phyloP scores from a whole-genome alignment of 306 rosid genomes.

The Psophocarpus tetragonolobus region DNA sequence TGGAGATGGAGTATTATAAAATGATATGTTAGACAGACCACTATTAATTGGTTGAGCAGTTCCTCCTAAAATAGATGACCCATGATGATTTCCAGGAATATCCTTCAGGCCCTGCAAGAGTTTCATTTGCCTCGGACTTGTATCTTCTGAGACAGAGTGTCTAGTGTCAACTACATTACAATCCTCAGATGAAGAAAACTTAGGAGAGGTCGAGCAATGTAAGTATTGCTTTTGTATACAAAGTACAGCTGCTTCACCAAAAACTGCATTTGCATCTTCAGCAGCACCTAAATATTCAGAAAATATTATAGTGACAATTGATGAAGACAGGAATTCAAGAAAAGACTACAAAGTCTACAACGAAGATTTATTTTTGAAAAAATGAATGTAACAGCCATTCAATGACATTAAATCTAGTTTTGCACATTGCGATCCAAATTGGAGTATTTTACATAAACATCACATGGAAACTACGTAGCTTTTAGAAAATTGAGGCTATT shows the following conservation, averaged over 20 bases:
- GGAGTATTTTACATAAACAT: neutral
- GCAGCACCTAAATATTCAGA: slow-evolving; percentile 70
- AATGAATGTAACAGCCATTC: neutral
- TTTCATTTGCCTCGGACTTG: slow-evolving; percentile 68
- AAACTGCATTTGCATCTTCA: slow-evolving; percentile 88
- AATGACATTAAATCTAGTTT: neutral
- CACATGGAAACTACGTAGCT: neutral
- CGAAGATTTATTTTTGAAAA: neutral
- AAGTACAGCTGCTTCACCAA: slow-evolving; percentile 91
- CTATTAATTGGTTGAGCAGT: slow-evolving; percentile 64
- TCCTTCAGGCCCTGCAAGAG: slow-evolving; percentile 73
- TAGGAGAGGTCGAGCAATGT: slow-evolving; percentile 55
- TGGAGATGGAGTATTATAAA: slow-evolving; percentile 94
- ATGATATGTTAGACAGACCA: slow-evolving; percentile 62
- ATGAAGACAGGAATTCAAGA: neutral
- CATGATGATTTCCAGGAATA: slow-evolving; percentile 70
- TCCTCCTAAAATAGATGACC: slow-evolving; percentile 62
- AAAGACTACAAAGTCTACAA: neutral
- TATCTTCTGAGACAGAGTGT: slow-evolving; percentile 59
- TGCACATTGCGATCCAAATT: neutral
- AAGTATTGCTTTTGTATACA: slow-evolving; percentile 82
- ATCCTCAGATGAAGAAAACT: slow-evolving; percentile 57
- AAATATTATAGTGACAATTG: slow-evolving; percentile 1
- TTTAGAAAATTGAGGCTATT: neutral
- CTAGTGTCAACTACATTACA: slow-evolving; percentile 55